phyloP scores from a whole-genome alignment of 2,329 filamentous ascomycete genomes.

The Tothia fuscella region DNA sequence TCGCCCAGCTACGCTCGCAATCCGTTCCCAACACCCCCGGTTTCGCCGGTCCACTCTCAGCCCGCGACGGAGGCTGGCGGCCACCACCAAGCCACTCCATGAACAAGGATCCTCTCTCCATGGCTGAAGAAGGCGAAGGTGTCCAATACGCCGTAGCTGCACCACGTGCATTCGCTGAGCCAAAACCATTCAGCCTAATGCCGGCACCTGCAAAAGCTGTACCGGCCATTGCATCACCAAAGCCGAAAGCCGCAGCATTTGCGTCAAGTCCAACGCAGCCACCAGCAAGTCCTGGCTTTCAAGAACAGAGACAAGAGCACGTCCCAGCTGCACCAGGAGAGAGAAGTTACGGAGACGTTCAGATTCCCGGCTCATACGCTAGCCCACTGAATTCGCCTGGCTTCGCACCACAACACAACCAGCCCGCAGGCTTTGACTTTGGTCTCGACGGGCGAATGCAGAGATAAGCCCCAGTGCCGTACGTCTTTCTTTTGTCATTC shows the following conservation, averaged over 20 bases:
- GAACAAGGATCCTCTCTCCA: slow-evolving; percentile 31
- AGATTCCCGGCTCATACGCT: slow-evolving; percentile 76
- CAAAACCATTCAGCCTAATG: slow-evolving; percentile 70
- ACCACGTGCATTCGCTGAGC: slow-evolving; percentile 33
- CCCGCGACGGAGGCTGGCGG: slow-evolving; percentile 40
- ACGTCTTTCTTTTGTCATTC: no score
- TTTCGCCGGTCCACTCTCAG: slow-evolving; percentile 54
- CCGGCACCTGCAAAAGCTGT: slow-evolving; percentile 57
- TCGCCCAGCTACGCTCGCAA: slow-evolving; percentile 55
- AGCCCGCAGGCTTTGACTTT: slow-evolving; percentile 25
- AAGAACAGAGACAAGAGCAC: slow-evolving; percentile 47
- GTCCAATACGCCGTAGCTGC: slow-evolving; percentile 39
- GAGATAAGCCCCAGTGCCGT: no score
- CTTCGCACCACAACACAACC: slow-evolving; percentile 24
- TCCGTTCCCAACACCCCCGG: slow-evolving; percentile 92
- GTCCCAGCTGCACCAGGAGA: slow-evolving; percentile 65
- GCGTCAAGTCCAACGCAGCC: slow-evolving; percentile 18
- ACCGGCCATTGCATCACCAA: slow-evolving; percentile 57
- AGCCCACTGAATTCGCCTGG: slow-evolving; percentile 31
- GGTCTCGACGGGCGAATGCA: slow-evolving; percentile 14
- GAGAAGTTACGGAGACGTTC: slow-evolving; percentile 71
- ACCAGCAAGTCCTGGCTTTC: slow-evolving; percentile 15
- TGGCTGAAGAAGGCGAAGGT: slow-evolving; percentile 40
- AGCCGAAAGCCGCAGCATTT: slow-evolving; percentile 37
- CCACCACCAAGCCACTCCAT: slow-evolving; percentile 31